Evolutionary conservation across 192 early-diverging fungal species (phyloP), one percentile per base, ranked within the genome.

Genomic region (Podila verticillata): DNA sequence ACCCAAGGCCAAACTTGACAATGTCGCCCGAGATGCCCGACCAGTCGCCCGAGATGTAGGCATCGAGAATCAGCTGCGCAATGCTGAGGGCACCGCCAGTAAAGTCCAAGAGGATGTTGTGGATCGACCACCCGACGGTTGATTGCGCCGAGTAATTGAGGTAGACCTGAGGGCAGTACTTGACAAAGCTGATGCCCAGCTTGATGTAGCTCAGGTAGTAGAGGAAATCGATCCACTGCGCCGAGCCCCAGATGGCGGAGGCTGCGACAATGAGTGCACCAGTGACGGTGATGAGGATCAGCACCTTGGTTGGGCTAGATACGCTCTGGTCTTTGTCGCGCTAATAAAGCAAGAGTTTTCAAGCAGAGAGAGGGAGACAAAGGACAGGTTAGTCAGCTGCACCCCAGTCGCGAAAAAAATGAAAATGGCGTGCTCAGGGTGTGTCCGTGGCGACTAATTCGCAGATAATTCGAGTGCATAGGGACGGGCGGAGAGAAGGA

Each of bases 61-160:
- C 88, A 82, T 98, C 97, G 49, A 96, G 63, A 0, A 97, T 44
- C 44, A 94, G 72, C 75, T 98, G 97, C 2, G 85, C 54, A 62
- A 96, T 84, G 26, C 94, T 95, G 32, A 96, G 70, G 0, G 81
- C 47, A 0, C 97, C 97, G 35, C 97, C 97, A 22, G 91, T 90
- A 30, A 95, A 92, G 74, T 98, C 97, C 56, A 97, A 83, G 7
- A 97, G 51, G 63, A 97, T 96, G 63, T 95, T 96, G 57, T 92
- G 88, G 57, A 97, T 95, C 58, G 91, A 93, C 96, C 96, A 98
- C 1, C 97, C 97, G 0, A 87, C 89, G 1, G 97, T 98, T 2
- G 93, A 95, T 71, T 92, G 83, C 22, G 90, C 86, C 24, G 59
- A 32, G 67, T 82, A 92, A 70, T 98, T 98, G 60, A 95, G 63